These are phyloP conservation scores for Malassezia furfur DNA, from an alignment of 1,284 basidiomycete species.

Conservation along the genomic window DNA sequence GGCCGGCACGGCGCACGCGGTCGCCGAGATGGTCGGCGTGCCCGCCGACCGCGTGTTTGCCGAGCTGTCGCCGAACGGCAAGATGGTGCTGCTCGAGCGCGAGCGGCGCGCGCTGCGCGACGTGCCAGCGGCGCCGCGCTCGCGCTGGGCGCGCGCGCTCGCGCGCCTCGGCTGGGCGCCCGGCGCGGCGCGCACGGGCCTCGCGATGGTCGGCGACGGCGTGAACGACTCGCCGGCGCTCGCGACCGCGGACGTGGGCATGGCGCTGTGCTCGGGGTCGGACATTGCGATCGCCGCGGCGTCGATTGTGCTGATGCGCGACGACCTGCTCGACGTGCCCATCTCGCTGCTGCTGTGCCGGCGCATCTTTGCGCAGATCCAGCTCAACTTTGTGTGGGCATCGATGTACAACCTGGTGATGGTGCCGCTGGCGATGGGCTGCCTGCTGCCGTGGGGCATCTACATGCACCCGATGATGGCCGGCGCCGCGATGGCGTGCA, in stretches of 20 bases:
- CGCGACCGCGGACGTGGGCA: conserved; percentile 85
- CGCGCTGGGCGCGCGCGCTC: background rate
- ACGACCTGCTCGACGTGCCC: conserved; percentile 89
- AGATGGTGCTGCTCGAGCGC: conserved; percentile 32
- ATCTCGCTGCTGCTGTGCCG: conserved; percentile 84
- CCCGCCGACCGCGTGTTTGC: conserved; percentile 35
- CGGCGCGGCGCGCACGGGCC: conserved; percentile 11
- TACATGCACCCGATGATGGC: conserved; percentile 98
- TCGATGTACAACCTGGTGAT: conserved; percentile 74
- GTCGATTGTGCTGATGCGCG: conserved; percentile 92
- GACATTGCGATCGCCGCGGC: conserved; percentile 96
- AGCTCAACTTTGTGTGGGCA: conserved; percentile 52
- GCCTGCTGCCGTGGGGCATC: conserved; percentile 80
- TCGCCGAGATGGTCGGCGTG: conserved; percentile 35
- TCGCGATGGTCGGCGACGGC: conserved; percentile 80
- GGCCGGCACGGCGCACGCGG: conserved; percentile 30
- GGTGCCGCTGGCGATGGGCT: conserved; percentile 96
- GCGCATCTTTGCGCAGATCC: conserved; percentile 81
- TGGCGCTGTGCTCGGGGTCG: conserved; percentile 88
- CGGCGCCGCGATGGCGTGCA: conserved; percentile 93
- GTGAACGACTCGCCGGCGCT: conserved; percentile 98
- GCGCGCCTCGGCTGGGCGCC: conserved; percentile 1
- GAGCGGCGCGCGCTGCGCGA: conserved; percentile 5
- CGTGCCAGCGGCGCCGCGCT: background rate
- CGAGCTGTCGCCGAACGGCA: conserved; percentile 42